Conservation (phyloP, 768 basidiomycete genomes). For the Boletus subparvulus region DNA sequence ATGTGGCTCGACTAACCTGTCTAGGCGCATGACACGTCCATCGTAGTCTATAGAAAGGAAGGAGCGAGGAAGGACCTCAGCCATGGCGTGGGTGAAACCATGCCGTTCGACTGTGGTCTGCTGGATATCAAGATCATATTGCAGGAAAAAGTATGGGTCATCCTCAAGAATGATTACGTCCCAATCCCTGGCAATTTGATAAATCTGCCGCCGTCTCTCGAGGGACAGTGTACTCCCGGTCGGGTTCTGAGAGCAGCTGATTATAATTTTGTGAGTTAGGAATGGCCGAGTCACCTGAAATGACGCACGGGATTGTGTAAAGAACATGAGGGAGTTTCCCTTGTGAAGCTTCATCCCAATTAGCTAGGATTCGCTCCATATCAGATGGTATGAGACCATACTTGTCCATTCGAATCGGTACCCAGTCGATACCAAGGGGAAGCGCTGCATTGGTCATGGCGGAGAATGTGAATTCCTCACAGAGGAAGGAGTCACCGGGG, state of each 20-base stretch:
- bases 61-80: conserved; percentile 37
- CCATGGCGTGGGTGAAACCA: conserved; percentile 32
- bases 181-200: conserved; percentile 46
- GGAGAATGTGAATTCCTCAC: conserved; percentile 44
- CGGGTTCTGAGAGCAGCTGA: conserved; percentile 45
- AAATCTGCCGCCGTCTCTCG: conserved; percentile 48
- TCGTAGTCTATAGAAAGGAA: conserved; percentile 50
- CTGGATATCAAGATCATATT: conserved; percentile 36
- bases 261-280: conserved; percentile 1
- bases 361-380: conserved; percentile 42
- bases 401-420: conserved; percentile 48
- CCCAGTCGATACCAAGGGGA: conserved; percentile 41
- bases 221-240: conserved; percentile 47
- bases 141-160: conserved; percentile 52
- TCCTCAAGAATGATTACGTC: conserved; percentile 54
- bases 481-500: conserved; percentile 43
- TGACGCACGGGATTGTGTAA: conserved; percentile 48
- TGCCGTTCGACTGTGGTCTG: conserved; percentile 23
- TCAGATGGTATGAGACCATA: conserved; percentile 51
- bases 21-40: conserved; percentile 48
- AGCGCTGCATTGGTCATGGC: conserved; percentile 43
- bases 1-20: conserved; percentile 32
- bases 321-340: conserved; percentile 52
- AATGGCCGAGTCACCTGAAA: neutral
- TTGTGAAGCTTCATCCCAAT: conserved; percentile 43